These are phyloP conservation scores for Maudiozyma humilis DNA, from an alignment of 1,139 yeast species.

Conservation along the genomic window DNA sequence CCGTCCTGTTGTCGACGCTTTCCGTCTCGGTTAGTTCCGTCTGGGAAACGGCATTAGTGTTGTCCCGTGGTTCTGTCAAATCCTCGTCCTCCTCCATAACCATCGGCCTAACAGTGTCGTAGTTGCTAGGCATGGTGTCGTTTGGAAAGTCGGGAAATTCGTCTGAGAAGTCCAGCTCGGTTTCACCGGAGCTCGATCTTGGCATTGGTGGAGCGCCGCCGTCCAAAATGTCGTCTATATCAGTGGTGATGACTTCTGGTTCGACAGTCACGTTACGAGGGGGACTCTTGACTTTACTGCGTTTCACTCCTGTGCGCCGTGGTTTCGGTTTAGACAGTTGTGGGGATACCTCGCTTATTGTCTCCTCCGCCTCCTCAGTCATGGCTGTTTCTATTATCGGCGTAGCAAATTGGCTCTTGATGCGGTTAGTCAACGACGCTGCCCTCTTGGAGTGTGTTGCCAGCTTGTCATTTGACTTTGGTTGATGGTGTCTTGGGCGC, in stretches of 20 bases:
- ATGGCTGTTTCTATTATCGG: slow-evolving; percentile 17
- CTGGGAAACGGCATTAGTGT: too few relatives aligned
- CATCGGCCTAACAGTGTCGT: slow-evolving; percentile 1
- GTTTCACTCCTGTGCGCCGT: too few relatives aligned
- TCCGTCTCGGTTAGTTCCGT: not conserved
- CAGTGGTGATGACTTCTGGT: not conserved
- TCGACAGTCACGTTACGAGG: not conserved
- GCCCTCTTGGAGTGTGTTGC: slow-evolving; percentile 2
- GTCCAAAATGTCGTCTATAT: not conserved
- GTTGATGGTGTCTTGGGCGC: not conserved
- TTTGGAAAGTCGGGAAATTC: not conserved
- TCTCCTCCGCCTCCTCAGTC: slow-evolving; percentile 19
- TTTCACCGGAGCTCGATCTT: not conserved
- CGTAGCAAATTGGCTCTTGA: not conserved
- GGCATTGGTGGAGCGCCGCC: not conserved
- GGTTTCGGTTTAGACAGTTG: too few relatives aligned
- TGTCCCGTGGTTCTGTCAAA: too few relatives aligned
- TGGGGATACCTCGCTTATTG: too few relatives aligned
- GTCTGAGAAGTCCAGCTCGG: not conserved
- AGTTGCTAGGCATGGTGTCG: not conserved
- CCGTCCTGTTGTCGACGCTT: not conserved
- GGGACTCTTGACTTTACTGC: not conserved
- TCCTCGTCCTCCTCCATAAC: slow-evolving; percentile 2
- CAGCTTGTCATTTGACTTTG: not conserved
- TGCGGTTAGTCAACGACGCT: slow-evolving; percentile 2